phyloP scores from a whole-genome alignment of 805 yeast genomes.

The Candida maltosa region DNA sequence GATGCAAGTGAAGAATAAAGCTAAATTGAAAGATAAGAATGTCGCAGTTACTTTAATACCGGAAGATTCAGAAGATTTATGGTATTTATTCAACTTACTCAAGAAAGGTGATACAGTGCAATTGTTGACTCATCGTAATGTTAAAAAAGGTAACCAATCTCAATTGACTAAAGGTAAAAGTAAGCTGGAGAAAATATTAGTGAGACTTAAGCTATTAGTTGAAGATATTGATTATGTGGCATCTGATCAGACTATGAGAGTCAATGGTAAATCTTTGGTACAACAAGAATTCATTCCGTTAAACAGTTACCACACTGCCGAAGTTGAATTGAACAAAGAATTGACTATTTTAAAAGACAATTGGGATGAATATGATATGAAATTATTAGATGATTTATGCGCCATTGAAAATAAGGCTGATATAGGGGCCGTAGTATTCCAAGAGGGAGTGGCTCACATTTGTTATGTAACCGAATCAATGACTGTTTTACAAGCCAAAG shows the following conservation, averaged over 20 bases:
- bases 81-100: conserved; percentile 81
- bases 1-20: conserved; percentile 12
- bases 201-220: conserved; percentile 52
- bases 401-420: conserved; percentile 81
- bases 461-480: conserved; percentile 86
- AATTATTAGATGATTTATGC: conserved; percentile 64
- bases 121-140: conserved; percentile 65
- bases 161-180: conserved; percentile 40
- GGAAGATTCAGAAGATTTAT: conserved; percentile 87
- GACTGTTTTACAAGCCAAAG: conserved; percentile 75
- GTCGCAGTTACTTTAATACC: conserved; percentile 70
- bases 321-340: conserved; percentile 65
- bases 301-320: conserved; percentile 87
- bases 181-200: conserved; percentile 49
- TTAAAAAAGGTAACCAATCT: conserved; percentile 35
- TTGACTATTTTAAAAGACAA: conserved; percentile 69
- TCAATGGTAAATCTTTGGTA: conserved; percentile 72
- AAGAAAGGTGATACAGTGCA: conserved; percentile 73
- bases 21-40: conserved; percentile 46
- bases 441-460: conserved; percentile 92
- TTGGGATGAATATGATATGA: conserved; percentile 75
- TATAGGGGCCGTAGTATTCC: conserved; percentile 87
- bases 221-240: conserved; percentile 78
- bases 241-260: conserved; percentile 68
- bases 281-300: conserved; percentile 75